Base-by-base conservation (phyloP, 148 eudicot genomes). In the Chenopodium berlandieri region DNA sequence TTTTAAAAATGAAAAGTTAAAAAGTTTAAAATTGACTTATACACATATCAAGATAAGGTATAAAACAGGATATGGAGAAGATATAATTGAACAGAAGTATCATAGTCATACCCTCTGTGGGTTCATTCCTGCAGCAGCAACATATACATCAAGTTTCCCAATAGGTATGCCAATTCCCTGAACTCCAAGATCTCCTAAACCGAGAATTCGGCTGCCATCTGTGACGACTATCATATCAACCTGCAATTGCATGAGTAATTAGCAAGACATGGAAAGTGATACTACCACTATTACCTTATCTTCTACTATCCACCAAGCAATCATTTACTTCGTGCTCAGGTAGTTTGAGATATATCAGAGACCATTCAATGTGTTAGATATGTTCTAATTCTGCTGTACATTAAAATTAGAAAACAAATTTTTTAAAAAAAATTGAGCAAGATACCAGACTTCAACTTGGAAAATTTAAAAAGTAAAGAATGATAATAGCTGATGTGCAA, bases 161-260 rank as follows among this genome's bases (percentile, higher is more conserved):
- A 96, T 94, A 23, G 99, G 98, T 83, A 96, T 96, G 73, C 95
- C 99, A 73, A 96, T 96, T 82, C 99, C 99, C 83, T 96, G 99
- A 75, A 96, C 99, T 75, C 99, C 99, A 82, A 96, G 98, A 79
- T 96, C 99, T 80, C 99, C 99, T 47, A 96, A 88, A 71, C 99
- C 99, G 82, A 96, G 98, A 78, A 96, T 96, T 48, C 99, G 97
- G 84, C 99, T 96, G 67, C 99, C 99, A 96, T 96, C 99, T 71
- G 99, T 96, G 86, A 96, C 88, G 71, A 96, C 98, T 84, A 96
- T 94, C 99, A 96, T 96, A 88, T 96, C 99, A 69, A 96, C 99
- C 99, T 94, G 91, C 79, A 88, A 80, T 79, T 48, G 69, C 19
- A 82, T 69, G 71, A 79, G 52, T 34, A 75, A 78, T 78, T 47